phyloP scores from a whole-genome alignment of 768 basidiomycete genomes.

The Russula earlei region DNA sequence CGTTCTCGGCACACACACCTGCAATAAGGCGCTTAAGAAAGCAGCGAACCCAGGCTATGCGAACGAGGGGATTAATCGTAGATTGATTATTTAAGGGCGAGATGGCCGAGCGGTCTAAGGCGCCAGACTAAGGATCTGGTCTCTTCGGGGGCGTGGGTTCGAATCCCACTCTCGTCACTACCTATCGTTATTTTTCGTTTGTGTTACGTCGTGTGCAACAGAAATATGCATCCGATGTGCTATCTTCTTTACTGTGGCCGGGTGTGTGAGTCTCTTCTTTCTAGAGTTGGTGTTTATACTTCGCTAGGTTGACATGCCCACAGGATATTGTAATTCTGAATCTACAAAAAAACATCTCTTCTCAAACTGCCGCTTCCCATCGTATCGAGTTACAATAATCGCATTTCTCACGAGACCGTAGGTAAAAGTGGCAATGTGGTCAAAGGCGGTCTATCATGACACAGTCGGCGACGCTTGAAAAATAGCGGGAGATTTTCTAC shows the following conservation, averaged over 20 bases:
- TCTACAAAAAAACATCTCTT: background rate
- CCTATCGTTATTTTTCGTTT: background rate
- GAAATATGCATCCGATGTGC: background rate
- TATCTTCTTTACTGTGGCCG: background rate
- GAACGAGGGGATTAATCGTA: background rate
- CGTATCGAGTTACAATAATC: background rate
- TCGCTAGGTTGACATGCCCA: too few relatives aligned
- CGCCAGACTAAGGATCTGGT: slow-evolving; percentile 69
- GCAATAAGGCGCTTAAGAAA: too few relatives aligned
- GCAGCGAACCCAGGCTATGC: too few relatives aligned
- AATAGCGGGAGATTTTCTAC: background rate
- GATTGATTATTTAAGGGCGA: slow-evolving; percentile 24
- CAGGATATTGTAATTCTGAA: background rate
- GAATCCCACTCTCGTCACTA: slow-evolving; percentile 37
- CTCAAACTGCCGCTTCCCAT: background rate
- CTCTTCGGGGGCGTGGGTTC: slow-evolving; percentile 42
- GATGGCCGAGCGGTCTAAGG: slow-evolving; percentile 89
- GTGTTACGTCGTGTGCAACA: background rate
- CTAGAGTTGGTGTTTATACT: too few relatives aligned
- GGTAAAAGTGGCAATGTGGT: background rate
- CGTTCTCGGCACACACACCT: too few relatives aligned
- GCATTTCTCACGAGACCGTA: background rate
- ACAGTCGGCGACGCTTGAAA: background rate
- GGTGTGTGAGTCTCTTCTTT: too few relatives aligned
- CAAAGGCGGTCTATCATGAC: slow-evolving; percentile 3